Conservation (phyloP, 495 filamentous ascomycete genomes). For the Viridothelium virens region DNA sequence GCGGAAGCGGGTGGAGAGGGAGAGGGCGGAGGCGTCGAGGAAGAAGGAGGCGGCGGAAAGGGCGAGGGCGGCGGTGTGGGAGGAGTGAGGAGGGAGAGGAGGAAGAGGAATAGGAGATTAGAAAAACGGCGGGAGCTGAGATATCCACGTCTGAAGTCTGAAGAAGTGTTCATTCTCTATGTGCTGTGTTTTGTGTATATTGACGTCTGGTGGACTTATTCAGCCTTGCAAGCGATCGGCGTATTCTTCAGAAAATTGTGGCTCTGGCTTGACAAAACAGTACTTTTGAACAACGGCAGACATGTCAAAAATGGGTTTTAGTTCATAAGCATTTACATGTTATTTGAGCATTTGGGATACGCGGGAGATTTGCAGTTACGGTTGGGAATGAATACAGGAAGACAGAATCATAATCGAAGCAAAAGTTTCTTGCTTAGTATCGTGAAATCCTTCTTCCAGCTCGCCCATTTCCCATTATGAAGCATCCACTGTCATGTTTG, state of each 20-base stretch:
- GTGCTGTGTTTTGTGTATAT: not conserved
- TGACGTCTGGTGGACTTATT: not conserved
- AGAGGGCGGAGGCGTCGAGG: constrained; percentile 56
- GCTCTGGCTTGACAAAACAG: not conserved
- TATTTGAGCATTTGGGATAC: not conserved
- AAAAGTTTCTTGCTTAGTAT: not conserved
- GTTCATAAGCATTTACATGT: not conserved
- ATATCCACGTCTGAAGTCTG: too few species aligned
- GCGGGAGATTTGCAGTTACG: not conserved
- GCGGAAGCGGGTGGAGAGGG: constrained; percentile 63
- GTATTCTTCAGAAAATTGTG: not conserved
- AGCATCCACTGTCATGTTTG: not conserved
- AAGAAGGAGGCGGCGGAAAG: constrained; percentile 61
- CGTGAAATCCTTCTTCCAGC: too few species aligned
- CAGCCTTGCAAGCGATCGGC: not conserved
- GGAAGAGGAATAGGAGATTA: too few species aligned
- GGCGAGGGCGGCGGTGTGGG: constrained; percentile 72
- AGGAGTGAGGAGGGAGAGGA: constrained; percentile 45
- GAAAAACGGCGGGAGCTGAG: too few species aligned
- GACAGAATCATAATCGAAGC: not conserved
- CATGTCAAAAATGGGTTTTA: too few species aligned
- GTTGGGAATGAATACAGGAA: not conserved
- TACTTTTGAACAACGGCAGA: not conserved
- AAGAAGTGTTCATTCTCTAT: too few species aligned
- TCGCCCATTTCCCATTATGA: not conserved